These are phyloP conservation scores for Silene uniflora DNA, from an alignment of 148 eudicot genomes.

Conservation along the genomic window DNA sequence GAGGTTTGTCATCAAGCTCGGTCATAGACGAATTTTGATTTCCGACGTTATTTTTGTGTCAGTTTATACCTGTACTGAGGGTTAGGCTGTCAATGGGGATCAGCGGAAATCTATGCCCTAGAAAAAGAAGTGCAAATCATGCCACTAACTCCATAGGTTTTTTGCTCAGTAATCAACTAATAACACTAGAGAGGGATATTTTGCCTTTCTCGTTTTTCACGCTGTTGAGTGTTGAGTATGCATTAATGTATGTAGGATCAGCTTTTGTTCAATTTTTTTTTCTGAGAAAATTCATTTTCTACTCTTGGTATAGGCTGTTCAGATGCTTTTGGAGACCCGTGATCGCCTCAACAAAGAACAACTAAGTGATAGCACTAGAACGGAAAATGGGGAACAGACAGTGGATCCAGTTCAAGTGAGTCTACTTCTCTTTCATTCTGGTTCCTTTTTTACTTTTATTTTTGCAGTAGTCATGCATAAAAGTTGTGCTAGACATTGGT, in stretches of 20 bases:
- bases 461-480: no score
- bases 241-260: no score
- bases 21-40: neutral
- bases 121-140: no score
- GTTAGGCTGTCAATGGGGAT: neutral
- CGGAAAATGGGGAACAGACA: constrained; percentile 24
- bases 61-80: neutral
- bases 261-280: neutral
- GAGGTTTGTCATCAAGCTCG: constrained; percentile 52
- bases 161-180: neutral
- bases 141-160: neutral
- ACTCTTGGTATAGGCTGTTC: constrained; percentile 63
- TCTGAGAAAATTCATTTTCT: neutral
- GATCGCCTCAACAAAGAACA: constrained; percentile 45
- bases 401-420: constrained; percentile 91
- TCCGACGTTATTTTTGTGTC: no score
- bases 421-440: constrained; percentile 9
- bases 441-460: neutral
- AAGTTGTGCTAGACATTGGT: no score
- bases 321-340: constrained; percentile 62
- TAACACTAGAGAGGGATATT: neutral
- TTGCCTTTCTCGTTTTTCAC: neutral
- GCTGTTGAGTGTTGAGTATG: neutral
- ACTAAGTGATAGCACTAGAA: constrained; percentile 22
- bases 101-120: no score